phyloP scores from a whole-genome alignment of 1,139 yeast species.

The Pichia sp. region DNA sequence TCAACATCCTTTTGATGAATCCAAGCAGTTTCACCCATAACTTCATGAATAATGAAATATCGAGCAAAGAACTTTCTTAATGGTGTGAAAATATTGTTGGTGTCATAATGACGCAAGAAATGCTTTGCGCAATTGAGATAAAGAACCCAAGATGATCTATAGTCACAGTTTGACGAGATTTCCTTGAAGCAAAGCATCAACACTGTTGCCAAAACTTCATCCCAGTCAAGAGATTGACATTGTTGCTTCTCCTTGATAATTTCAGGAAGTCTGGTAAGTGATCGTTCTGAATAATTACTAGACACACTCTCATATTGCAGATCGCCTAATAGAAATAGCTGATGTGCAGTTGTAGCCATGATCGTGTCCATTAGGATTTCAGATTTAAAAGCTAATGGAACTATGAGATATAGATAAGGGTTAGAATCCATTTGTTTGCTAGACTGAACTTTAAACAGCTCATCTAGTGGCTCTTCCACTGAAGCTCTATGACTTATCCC shows the following conservation, averaged over 20 bases:
- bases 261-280: constrained; percentile 27
- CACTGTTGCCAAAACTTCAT: constrained; percentile 33
- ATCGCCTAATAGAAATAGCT: constrained; percentile 28
- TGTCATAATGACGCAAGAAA: constrained; percentile 25
- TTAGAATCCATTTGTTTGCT: no score
- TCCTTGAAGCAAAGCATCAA: constrained; percentile 34
- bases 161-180: constrained; percentile 33
- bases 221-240: constrained; percentile 28
- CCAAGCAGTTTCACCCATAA: constrained; percentile 37
- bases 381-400: constrained; percentile 30
- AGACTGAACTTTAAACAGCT: no score
- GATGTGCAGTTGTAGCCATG: constrained; percentile 32
- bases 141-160: constrained; percentile 29
- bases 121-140: constrained; percentile 33
- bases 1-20: constrained; percentile 7
- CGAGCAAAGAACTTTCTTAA: constrained; percentile 30
- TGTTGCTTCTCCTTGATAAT: constrained; percentile 25
- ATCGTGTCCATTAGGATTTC: constrained; percentile 29
- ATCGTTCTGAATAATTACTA: constrained; percentile 24
- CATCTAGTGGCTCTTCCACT: no score
- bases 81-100: constrained; percentile 23
- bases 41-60: constrained; percentile 34
- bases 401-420: constrained; percentile 32
- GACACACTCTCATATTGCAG: constrained; percentile 26
- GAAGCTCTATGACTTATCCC: constrained; percentile 6